Conservation (phyloP, 108 stramenopile genomes). For the Schizochytrium sp. region DNA sequence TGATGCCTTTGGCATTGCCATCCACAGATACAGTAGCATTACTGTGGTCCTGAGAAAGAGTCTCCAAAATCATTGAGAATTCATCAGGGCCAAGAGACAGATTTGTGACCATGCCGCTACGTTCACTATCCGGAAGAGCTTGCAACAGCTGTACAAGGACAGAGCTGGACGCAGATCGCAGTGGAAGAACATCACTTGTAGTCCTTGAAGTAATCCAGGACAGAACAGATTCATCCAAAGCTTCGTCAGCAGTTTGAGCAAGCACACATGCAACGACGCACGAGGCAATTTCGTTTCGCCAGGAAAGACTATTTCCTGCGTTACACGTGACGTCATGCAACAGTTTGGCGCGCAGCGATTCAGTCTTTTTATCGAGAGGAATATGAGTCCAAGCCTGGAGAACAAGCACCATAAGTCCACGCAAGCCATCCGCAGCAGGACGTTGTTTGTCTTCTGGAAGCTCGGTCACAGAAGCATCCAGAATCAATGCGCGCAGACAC, state of each 20-base stretch:
- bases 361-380: background rate
- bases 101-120: background rate
- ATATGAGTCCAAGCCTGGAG: slow-evolving; percentile 25
- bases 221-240: background rate
- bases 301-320: background rate
- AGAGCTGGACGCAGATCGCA: background rate
- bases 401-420: background rate
- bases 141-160: background rate
- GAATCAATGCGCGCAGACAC: slow-evolving; percentile 9
- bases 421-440: background rate
- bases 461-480: background rate
- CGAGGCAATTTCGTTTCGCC: slow-evolving; percentile 34
- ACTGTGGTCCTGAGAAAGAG: slow-evolving; percentile 28
- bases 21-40: slow-evolving; percentile 55
- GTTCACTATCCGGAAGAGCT: background rate
- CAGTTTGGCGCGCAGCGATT: background rate
- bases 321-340: slow-evolving; percentile 26
- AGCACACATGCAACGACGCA: background rate
- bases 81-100: background rate
- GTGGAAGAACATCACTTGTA: slow-evolving; percentile 7
- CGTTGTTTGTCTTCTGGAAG: slow-evolving; percentile 32
- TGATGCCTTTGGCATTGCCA: slow-evolving; percentile 31
- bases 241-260: background rate
- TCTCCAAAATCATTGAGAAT: background rate
- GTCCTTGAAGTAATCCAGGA: background rate